These are phyloP conservation scores for Coriaria nepalensis DNA, from an alignment of 306 rosid genomes.

Conservation along the genomic window DNA sequence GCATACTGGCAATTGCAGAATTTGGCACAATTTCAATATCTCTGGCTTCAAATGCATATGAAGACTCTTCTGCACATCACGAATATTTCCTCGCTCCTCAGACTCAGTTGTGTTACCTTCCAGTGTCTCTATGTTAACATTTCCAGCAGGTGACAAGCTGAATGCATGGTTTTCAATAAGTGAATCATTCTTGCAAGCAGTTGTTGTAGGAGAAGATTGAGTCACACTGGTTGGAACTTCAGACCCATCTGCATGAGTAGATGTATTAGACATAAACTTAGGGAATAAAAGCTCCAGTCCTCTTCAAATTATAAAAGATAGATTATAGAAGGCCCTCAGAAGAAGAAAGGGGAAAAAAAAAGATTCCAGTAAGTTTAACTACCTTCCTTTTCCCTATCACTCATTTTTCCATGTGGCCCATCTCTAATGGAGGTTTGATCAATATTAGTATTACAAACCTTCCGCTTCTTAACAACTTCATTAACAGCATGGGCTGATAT, in stretches of 20 bases:
- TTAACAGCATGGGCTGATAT: constrained; percentile 27
- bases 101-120: constrained; percentile 15
- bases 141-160: constrained; percentile 10
- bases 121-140: constrained; percentile 12
- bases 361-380: constrained; percentile 16
- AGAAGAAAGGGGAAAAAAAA: constrained; percentile 10
- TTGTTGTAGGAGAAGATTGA: constrained; percentile 18
- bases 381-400: constrained; percentile 41
- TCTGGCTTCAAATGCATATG: constrained; percentile 31
- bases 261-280: constrained; percentile 11
- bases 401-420: constrained; percentile 26
- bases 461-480: constrained; percentile 38
- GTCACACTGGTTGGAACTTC: constrained; percentile 11
- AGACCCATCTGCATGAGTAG: constrained; percentile 29
- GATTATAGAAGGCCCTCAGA: neutral
- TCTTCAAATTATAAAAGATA: neutral
- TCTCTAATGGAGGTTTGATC: constrained; percentile 23
- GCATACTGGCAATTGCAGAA: constrained; percentile 47
- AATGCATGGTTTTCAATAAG: constrained; percentile 9
- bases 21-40: constrained; percentile 41
- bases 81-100: constrained; percentile 20
- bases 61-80: constrained; percentile 29
- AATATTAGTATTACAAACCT: constrained; percentile 28
- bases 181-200: constrained; percentile 18
- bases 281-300: neutral